These are phyloP conservation scores for Claviceps paspali DNA, from an alignment of 2,329 filamentous ascomycete species.

Conservation along the genomic window DNA sequence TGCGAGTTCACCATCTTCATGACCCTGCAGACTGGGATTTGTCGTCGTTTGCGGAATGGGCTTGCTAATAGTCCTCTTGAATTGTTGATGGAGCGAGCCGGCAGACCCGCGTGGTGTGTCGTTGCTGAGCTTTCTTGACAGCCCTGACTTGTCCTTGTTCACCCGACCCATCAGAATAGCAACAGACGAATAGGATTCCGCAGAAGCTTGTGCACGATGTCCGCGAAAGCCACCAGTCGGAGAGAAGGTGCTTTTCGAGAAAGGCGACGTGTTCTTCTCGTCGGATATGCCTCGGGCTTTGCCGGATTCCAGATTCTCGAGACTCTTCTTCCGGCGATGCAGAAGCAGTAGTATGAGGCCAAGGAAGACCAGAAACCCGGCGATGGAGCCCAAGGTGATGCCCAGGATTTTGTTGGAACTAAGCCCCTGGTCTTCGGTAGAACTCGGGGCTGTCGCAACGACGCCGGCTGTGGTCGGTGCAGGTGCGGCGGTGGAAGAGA, in stretches of 20 bases:
- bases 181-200: constrained; percentile 46
- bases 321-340: constrained; percentile 35
- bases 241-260: constrained; percentile 27
- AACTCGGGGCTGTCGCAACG: neutral
- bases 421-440: constrained; percentile 13
- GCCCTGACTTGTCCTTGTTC: constrained; percentile 27
- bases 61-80: constrained; percentile 47
- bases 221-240: constrained; percentile 27
- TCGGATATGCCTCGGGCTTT: constrained; percentile 29
- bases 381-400: constrained; percentile 67
- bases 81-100: constrained; percentile 44
- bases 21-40: constrained; percentile 17
- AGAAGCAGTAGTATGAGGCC: constrained; percentile 52
- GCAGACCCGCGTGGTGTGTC: constrained; percentile 32
- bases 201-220: constrained; percentile 37
- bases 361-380: constrained; percentile 57
- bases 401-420: constrained; percentile 51
- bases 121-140: constrained; percentile 40
- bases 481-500: constrained; percentile 7
- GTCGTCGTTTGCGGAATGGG: constrained; percentile 35
- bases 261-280: constrained; percentile 41
- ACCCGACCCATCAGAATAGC: constrained; percentile 51
- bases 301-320: constrained; percentile 29
- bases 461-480: constrained; percentile 12
- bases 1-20: constrained; percentile 27